Conservation (phyloP, 495 filamentous ascomycete species). For the Clavariopsis aquatica region DNA sequence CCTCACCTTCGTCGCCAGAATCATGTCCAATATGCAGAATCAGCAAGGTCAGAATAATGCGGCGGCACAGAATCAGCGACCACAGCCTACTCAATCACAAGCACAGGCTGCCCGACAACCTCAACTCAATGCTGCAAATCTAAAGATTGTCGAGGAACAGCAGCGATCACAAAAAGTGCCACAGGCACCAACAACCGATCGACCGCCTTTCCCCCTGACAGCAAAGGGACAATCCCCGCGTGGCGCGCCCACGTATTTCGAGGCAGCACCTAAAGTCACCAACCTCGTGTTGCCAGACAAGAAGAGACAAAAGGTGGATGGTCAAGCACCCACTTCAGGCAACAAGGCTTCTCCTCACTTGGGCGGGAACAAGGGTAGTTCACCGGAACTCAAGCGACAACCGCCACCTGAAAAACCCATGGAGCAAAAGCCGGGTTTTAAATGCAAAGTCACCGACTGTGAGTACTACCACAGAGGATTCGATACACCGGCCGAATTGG, state of each 20-base stretch:
- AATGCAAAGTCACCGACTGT: constrained; percentile 52
- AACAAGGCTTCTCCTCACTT: constrained; percentile 53
- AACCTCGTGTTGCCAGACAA: constrained; percentile 56
- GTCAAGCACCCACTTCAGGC: constrained; percentile 35
- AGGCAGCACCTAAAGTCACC: constrained; percentile 50
- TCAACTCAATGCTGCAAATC: constrained; percentile 64
- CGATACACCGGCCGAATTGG: constrained; percentile 54
- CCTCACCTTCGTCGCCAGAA: constrained; percentile 14
- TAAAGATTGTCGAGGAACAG: constrained; percentile 40
- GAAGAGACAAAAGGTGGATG: constrained; percentile 56
- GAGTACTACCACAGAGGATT: constrained; percentile 54
- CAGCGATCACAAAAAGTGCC: constrained; percentile 47
- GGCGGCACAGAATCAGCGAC: constrained; percentile 13
- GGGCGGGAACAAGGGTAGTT: constrained; percentile 41
- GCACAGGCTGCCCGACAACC: constrained; percentile 8
- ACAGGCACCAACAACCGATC: constrained; percentile 64
- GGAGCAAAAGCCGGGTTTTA: constrained; percentile 44
- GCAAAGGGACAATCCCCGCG: constrained; percentile 69
- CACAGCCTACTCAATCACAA: not conserved
- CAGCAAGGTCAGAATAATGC: constrained; percentile 9
- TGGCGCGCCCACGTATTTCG: constrained; percentile 62
- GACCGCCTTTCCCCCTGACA: constrained; percentile 66
- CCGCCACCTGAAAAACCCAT: constrained; percentile 25
- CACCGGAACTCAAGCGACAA: constrained; percentile 51
- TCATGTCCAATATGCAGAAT: constrained; percentile 8